Evolutionary conservation across 148 eudicot species (phyloP), one percentile per base, ranked within the genome.

Genomic region (Hydrangea macrophylla): DNA sequence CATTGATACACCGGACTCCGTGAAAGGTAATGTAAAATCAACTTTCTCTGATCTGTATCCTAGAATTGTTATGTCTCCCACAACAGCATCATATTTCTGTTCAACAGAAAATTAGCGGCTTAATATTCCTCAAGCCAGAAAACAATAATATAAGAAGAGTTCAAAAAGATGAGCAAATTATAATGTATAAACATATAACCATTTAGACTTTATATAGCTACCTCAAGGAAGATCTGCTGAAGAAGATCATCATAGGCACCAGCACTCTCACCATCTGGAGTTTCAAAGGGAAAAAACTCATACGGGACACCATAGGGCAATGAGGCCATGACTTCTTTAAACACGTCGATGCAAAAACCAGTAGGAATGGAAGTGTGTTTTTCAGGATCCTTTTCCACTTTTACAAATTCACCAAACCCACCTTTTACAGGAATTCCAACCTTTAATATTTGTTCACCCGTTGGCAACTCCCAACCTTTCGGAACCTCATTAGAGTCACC

Each of bases 11-110:
- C 92, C 94, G 2, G 89, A 84, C 68, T 91, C 88, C 17, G 80
- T 78, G 69, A 57, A 88, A 33, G 94, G 97, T 55, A 88, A 70
- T 20, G 90, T 68, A 51, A 84, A 91, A 53, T 91, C 97, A 7
- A 81, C 88, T 20, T 26, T 60, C 15, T 3, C 18, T 2, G 91
- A 74, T 55, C 97, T 76, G 32, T 83, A 67, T 17, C 85, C 78
- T 30, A 76, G 6, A 35, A 91, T 86, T 1, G 97, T 78, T 24
- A 77, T 32, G 58, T 88, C 94, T 0, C 94, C 97, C 37, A 86
- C 84, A 22, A 78, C 88, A 0, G 77, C 88, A 53, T 91, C 92
- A 56, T 35, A 88, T 0, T 70, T 73, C 94, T 86, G 80, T 25
- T 27, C 11, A 25, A 36, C 7, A 68, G 15, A 63, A 20, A 55